A percentile compares a stretch with the other conserved stretches of the same genome.
Conservation (phyloP, 208 protist genomes). For the Phytomonas sp. region DNA sequence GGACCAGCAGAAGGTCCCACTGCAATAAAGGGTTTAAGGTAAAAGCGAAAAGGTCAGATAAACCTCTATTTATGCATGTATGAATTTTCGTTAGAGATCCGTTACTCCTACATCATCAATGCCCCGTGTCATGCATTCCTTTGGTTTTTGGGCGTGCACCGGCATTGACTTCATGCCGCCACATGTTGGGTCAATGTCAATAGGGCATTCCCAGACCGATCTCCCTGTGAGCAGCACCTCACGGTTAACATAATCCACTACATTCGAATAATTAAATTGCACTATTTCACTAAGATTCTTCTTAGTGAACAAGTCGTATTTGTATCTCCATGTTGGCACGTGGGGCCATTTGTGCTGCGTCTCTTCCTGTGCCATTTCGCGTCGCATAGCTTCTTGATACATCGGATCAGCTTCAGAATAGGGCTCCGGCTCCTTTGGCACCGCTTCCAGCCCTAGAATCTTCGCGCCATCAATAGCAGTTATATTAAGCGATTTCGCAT, state of each 20-base stretch:
- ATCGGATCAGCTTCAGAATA: constrained; percentile 52
- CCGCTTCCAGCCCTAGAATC: constrained; percentile 42
- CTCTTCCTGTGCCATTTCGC: constrained; percentile 69
- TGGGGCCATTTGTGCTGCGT: constrained; percentile 84
- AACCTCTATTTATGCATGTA: not conserved
- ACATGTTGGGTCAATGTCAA: constrained; percentile 83
- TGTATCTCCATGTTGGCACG: constrained; percentile 81
- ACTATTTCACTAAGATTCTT: constrained; percentile 73
- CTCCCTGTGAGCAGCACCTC: constrained; percentile 83
- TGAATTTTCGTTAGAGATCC: constrained; percentile 45
- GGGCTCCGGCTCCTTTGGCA: constrained; percentile 29
- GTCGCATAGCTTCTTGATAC: constrained; percentile 64
- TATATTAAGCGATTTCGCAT: constrained; percentile 58
- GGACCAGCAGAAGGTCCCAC: not conserved
- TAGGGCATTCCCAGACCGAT: constrained; percentile 87
- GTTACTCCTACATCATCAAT: constrained; percentile 57
- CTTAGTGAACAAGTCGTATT: constrained; percentile 68
- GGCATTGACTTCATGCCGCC: constrained; percentile 73
- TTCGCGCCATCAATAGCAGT: constrained; percentile 52
- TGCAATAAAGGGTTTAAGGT: constrained; percentile 3
- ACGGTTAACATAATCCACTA: constrained; percentile 89
- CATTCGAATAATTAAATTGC: constrained; percentile 88
- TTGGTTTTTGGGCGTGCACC: constrained; percentile 70
- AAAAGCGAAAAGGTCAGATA: constrained; percentile 1
- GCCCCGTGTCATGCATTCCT: constrained; percentile 52